These are phyloP conservation scores for Suhomyces guaymorum DNA, from an alignment of 1,139 yeast species.

Conservation along the genomic window DNA sequence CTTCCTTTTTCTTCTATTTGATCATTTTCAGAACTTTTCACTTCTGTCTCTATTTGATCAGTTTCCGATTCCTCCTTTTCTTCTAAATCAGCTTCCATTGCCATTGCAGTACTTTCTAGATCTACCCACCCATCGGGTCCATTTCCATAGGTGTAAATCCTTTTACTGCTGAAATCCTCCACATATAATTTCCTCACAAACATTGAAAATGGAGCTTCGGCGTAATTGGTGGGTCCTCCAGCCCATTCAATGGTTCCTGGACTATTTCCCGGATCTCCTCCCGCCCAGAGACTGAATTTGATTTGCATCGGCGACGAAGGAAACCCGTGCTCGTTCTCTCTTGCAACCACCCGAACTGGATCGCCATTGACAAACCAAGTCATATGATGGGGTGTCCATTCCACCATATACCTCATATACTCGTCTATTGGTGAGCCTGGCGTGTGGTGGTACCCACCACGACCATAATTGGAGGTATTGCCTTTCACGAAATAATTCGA, in stretches of 20 bases:
- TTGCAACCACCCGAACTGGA: slow-evolving; percentile 26
- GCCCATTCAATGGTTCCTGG: slow-evolving; percentile 53
- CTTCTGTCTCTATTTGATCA: no score
- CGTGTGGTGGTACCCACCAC: slow-evolving; percentile 38
- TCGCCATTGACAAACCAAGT: slow-evolving; percentile 36
- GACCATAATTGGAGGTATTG: slow-evolving; percentile 40
- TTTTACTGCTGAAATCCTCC: slow-evolving; percentile 38
- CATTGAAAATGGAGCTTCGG: slow-evolving; percentile 40
- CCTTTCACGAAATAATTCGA: slow-evolving; percentile 50
- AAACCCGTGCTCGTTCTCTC: slow-evolving; percentile 29
- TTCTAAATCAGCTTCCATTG: no score
- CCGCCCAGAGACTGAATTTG: slow-evolving; percentile 44
- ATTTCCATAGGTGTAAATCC: slow-evolving; percentile 35
- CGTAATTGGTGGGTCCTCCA: slow-evolving; percentile 42
- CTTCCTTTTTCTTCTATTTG: no score
- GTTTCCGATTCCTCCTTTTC: no score
- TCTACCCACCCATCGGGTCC: slow-evolving; percentile 12
- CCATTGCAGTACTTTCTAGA: slow-evolving; percentile 1
- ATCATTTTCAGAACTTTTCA: no score
- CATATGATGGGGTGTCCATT: slow-evolving; percentile 39
- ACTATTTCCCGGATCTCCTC: slow-evolving; percentile 44
- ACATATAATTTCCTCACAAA: slow-evolving; percentile 28
- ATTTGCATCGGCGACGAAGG: slow-evolving; percentile 43
- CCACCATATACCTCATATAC: slow-evolving; percentile 35
- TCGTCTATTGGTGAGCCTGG: slow-evolving; percentile 24